Evolutionary conservation across 2,329 filamentous ascomycete species (phyloP).

Genomic region (Fusarium protoensiforme): DNA sequence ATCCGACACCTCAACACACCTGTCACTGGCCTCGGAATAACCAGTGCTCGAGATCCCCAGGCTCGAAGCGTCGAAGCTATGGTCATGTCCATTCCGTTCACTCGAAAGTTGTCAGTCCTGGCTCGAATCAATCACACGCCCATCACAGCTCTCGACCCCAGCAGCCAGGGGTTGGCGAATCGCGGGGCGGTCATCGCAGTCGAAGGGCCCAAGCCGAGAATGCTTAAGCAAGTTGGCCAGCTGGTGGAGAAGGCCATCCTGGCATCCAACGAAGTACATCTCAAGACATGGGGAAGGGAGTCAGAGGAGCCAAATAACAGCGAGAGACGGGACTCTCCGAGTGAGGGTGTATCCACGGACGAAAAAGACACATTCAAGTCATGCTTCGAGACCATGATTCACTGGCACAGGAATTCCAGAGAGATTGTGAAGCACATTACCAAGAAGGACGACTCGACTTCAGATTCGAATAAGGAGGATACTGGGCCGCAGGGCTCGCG

Average conservation of each 20-base stretch:
- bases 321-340: conserved; percentile 15
- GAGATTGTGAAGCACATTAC: conserved; percentile 71
- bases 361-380: conserved; percentile 58
- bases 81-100: conserved; percentile 79
- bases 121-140: conserved; percentile 77
- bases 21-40: conserved; percentile 41
- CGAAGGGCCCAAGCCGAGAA: conserved; percentile 74
- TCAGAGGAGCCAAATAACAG: conserved; percentile 22
- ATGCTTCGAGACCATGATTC: conserved; percentile 75
- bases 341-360: conserved; percentile 26
- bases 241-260: conserved; percentile 73
- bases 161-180: conserved; percentile 50
- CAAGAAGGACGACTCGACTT: conserved; percentile 14
- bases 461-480: conserved; percentile 13
- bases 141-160: conserved; percentile 55
- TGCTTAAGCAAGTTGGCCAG: conserved; percentile 67
- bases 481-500: conserved; percentile 13
- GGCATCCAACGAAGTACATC: conserved; percentile 52
- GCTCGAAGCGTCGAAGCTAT: conserved; percentile 70
- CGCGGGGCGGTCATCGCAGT: conserved; percentile 87
- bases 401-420: conserved; percentile 80
- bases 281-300: conserved; percentile 59
- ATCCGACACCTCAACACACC: conserved; percentile 42
- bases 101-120: conserved; percentile 81
- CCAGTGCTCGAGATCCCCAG: conserved; percentile 44